Percentiles rank a stretch among this genome's conserved stretches.
phyloP scores from a whole-genome alignment of 805 yeast genomes.

The Pichia nakasei region DNA sequence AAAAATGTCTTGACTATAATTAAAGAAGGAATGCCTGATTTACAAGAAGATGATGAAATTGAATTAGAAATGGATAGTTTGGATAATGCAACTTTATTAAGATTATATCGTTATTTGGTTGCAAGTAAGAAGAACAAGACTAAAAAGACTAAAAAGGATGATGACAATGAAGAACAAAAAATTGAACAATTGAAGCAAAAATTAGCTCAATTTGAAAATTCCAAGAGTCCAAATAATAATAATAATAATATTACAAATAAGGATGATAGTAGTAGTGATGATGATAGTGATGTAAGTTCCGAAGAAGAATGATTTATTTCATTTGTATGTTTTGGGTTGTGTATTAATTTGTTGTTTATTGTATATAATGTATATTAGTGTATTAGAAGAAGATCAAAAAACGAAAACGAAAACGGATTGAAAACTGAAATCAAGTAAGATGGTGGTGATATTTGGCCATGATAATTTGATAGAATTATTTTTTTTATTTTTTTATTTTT shows the following conservation, averaged over 20 bases:
- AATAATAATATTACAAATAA: not conserved
- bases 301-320: conserved; percentile 21
- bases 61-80: conserved; percentile 93
- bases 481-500: too few relatives aligned
- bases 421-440: too few relatives aligned
- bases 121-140: conserved; percentile 31
- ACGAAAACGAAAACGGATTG: too few relatives aligned
- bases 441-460: too few relatives aligned
- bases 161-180: conserved; percentile 53
- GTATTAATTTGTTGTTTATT: conserved; percentile 1
- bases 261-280: conserved; percentile 33
- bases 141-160: conserved; percentile 37
- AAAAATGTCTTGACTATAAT: conserved; percentile 80
- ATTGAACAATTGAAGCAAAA: conserved; percentile 66
- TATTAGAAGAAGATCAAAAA: not conserved
- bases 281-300: conserved; percentile 28
- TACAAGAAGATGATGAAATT: conserved; percentile 79
- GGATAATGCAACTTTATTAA: conserved; percentile 73
- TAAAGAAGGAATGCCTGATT: conserved; percentile 63
- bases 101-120: conserved; percentile 77
- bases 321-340: conserved; percentile 3
- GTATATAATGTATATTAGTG: conserved; percentile 3
- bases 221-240: conserved; percentile 30
- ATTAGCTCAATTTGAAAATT: conserved; percentile 58
- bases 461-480: too few relatives aligned